Evolutionary conservation across 352 stramenopile species (phyloP).

Genomic region (Phytopythium boreale): DNA sequence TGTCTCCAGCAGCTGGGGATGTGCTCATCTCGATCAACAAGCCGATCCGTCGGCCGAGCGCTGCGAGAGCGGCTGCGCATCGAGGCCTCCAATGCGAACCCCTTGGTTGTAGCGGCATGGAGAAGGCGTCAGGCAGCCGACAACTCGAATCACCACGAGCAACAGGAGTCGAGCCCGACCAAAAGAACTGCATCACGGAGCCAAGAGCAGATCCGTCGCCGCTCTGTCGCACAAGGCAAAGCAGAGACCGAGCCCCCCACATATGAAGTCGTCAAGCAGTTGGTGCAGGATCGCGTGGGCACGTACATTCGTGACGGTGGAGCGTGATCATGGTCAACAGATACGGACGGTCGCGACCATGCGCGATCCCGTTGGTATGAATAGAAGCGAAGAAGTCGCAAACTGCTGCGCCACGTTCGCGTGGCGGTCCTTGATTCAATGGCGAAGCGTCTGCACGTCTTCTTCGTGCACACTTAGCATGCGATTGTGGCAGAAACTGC

Average conservation of each 20-base stretch:
- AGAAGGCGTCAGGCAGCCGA: constrained; percentile 16
- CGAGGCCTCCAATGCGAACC: constrained; percentile 27
- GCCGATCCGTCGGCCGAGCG: constrained; percentile 61
- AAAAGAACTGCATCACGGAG: neutral
- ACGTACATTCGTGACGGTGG: constrained; percentile 2
- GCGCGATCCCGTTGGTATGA: neutral
- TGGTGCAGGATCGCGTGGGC: constrained; percentile 28
- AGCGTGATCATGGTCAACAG: neutral
- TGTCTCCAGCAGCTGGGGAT: constrained; percentile 59
- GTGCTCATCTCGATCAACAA: constrained; percentile 39
- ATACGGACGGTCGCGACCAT: neutral
- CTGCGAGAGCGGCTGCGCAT: constrained; percentile 54
- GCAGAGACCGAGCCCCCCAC: neutral
- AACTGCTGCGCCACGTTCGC: neutral
- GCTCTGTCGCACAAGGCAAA: neutral
- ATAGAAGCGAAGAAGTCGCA: neutral
- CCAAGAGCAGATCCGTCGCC: constrained; percentile 9
- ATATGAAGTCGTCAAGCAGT: constrained; percentile 48
- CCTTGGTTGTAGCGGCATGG: constrained; percentile 19
- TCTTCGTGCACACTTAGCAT: neutral
- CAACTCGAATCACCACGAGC: neutral
- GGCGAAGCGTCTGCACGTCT: neutral
- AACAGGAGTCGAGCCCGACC: constrained; percentile 1
- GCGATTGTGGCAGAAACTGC: neutral
- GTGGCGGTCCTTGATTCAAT: neutral